Evolutionary conservation across 2,329 filamentous ascomycete genomes (phyloP).

Genomic region (Phyllosticta ampelicida): DNA sequence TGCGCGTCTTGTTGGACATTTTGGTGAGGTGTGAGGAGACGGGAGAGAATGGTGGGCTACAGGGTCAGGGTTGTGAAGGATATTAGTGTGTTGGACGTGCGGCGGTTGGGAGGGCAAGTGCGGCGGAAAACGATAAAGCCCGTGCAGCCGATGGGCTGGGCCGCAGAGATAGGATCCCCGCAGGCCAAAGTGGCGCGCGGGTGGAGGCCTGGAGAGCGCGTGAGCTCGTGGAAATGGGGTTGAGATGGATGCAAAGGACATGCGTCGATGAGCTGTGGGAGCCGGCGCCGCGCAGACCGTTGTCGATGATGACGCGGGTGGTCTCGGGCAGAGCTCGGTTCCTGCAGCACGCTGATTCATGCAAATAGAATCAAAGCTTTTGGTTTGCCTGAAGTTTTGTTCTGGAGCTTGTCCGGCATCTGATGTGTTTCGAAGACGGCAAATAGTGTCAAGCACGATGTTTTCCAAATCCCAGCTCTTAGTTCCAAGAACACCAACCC

Average conservation of each 20-base stretch:
- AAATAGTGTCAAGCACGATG: too few relatives aligned
- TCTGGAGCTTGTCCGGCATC: too few relatives aligned
- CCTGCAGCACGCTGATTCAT: background rate
- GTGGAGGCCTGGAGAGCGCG: background rate
- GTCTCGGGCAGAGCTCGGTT: background rate
- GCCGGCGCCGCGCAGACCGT: background rate
- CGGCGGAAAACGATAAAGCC: background rate
- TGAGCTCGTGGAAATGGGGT: background rate
- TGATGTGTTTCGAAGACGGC: too few relatives aligned
- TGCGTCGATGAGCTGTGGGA: background rate
- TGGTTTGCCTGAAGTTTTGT: too few relatives aligned
- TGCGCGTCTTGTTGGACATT: slow-evolving; percentile 8
- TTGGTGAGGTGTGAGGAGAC: background rate
- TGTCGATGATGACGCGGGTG: background rate
- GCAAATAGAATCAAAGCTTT: background rate
- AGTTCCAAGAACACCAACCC: too few relatives aligned
- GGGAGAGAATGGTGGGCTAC: background rate
- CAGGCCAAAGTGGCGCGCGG: background rate
- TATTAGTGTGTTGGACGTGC: background rate
- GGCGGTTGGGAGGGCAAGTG: slow-evolving; percentile 1
- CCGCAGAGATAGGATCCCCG: background rate
- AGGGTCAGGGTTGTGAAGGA: background rate
- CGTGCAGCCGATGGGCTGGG: background rate
- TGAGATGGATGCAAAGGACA: background rate
- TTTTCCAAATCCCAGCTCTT: too few relatives aligned